Percentiles rank a stretch among this genome's conserved stretches.
phyloP scores from a whole-genome alignment of 352 stramenopile genomes.

The Aphanomyces cochlioides region DNA sequence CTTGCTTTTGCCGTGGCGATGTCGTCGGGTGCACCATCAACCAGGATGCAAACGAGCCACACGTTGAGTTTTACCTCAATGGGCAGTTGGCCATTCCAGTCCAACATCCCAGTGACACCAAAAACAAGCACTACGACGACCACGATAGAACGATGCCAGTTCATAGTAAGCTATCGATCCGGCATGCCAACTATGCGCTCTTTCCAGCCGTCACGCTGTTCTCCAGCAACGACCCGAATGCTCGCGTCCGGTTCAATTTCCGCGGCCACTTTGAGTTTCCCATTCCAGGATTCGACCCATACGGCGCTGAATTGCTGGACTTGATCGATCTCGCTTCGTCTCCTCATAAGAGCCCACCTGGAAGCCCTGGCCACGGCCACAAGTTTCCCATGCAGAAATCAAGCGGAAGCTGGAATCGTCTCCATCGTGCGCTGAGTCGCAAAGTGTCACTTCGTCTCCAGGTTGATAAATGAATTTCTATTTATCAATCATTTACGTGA shows the following conservation, averaged over 20 bases:
- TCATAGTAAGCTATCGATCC: conserved; percentile 29
- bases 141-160: background rate
- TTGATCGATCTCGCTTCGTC: conserved; percentile 19
- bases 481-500: too few species aligned
- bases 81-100: conserved; percentile 57
- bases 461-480: too few species aligned
- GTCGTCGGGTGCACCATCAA: conserved; percentile 72
- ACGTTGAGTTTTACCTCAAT: conserved; percentile 73
- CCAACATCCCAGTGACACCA: background rate
- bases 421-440: too few species aligned
- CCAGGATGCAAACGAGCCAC: conserved; percentile 61
- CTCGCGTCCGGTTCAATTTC: conserved; percentile 75
- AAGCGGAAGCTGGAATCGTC: too few species aligned
- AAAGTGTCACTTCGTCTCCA: too few species aligned
- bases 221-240: conserved; percentile 64
- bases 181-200: conserved; percentile 59
- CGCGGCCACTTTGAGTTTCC: conserved; percentile 64
- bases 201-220: conserved; percentile 73
- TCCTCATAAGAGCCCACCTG: too few species aligned
- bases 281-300: conserved; percentile 63
- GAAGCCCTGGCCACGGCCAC: too few species aligned
- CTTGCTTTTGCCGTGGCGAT: conserved; percentile 62
- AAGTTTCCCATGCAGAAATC: too few species aligned
- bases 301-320: conserved; percentile 41
- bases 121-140: background rate